Conservation (phyloP, 2,329 filamentous ascomycete genomes). For the Emergomyces pasteurianus region DNA sequence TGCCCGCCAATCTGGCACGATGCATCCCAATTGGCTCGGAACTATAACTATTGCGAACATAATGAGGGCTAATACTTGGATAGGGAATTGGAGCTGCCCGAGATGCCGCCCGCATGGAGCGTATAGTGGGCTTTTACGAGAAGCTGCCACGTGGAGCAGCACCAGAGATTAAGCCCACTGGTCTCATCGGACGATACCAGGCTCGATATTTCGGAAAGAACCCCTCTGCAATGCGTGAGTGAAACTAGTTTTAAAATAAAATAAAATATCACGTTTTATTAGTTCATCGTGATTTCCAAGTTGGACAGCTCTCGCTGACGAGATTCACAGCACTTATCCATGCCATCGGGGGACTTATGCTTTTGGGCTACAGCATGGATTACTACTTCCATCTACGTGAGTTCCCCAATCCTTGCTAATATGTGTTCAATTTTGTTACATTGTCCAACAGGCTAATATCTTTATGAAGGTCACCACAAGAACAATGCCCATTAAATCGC, state of each 20-base stretch:
- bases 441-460: constrained; percentile 5
- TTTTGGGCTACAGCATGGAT: constrained; percentile 87
- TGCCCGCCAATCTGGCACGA: not conserved
- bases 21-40: not conserved
- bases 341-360: constrained; percentile 62
- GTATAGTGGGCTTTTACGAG: constrained; percentile 97
- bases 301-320: not conserved
- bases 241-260: not conserved
- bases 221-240: constrained; percentile 74
- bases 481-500: constrained; percentile 87
- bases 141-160: constrained; percentile 89
- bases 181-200: constrained; percentile 80
- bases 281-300: not conserved
- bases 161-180: constrained; percentile 69
- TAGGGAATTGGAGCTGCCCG: constrained; percentile 89
- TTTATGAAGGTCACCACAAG: constrained; percentile 84
- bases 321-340: constrained; percentile 66
- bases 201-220: constrained; percentile 88
- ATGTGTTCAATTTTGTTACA: not conserved
- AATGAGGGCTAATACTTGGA: not conserved
- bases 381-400: constrained; percentile 99
- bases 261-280: not conserved
- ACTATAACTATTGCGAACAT: not conserved
- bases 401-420: constrained; percentile 28
- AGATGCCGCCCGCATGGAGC: constrained; percentile 95